Percentiles rank a stretch among this genome's conserved stretches.
Evolutionary conservation across 116 monocot genomes (phyloP).

Genomic region (Trichopus zeylanicus): DNA sequence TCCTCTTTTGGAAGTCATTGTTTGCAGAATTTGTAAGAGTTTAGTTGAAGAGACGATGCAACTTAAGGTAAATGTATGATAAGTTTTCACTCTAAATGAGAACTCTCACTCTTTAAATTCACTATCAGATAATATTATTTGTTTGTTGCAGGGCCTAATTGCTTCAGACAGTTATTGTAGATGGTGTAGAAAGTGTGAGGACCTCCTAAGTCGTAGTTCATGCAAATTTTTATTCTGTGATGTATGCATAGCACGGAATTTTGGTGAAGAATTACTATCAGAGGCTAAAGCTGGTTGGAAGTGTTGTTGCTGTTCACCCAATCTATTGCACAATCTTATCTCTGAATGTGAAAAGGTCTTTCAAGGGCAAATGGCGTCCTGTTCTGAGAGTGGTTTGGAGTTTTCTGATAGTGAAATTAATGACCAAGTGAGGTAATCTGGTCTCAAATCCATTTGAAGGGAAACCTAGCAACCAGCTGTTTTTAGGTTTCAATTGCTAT

Average conservation of each 20-base stretch:
- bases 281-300: slow-evolving; percentile 50
- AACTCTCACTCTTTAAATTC: too few relatives aligned
- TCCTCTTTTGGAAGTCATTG: slow-evolving; percentile 70
- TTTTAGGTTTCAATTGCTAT: too few relatives aligned
- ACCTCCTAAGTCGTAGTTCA: slow-evolving; percentile 47
- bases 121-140: background rate
- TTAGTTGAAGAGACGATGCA: slow-evolving; percentile 46
- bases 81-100: too few relatives aligned
- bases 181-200: slow-evolving; percentile 65
- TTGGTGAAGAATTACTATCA: slow-evolving; percentile 51
- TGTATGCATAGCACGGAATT: slow-evolving; percentile 62
- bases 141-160: slow-evolving; percentile 28
- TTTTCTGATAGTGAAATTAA: slow-evolving; percentile 33
- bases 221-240: slow-evolving; percentile 70
- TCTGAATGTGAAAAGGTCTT: slow-evolving; percentile 57
- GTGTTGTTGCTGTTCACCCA: slow-evolving; percentile 74
- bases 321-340: slow-evolving; percentile 36
- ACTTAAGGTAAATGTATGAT: slow-evolving; percentile 36
- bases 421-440: slow-evolving; percentile 31
- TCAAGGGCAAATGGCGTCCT: slow-evolving; percentile 17
- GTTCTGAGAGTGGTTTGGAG: slow-evolving; percentile 47
- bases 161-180: slow-evolving; percentile 36
- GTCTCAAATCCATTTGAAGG: too few relatives aligned
- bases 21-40: slow-evolving; percentile 59
- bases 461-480: too few relatives aligned